These are phyloP conservation scores for Phytopythium montanum DNA, from an alignment of 352 stramenopile genomes.

Conservation along the genomic window DNA sequence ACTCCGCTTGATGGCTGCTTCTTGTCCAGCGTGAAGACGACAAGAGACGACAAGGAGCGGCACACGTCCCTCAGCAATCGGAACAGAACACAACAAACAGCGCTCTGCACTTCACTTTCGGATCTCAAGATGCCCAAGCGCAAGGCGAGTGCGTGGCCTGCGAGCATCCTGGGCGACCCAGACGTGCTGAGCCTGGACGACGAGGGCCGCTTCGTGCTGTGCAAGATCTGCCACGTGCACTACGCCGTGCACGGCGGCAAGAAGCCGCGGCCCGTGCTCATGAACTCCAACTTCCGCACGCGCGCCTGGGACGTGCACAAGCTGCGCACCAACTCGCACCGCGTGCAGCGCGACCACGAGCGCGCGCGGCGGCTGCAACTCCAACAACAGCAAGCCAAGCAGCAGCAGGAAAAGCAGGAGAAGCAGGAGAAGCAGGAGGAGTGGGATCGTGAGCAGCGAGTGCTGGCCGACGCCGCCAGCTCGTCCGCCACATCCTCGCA, in stretches of 20 bases:
- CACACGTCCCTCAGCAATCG: not conserved
- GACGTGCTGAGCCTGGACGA: conserved; percentile 80
- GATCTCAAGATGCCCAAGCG: conserved; percentile 83
- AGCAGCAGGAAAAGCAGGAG: not conserved
- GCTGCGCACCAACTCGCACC: conserved; percentile 75
- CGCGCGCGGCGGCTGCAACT: conserved; percentile 21
- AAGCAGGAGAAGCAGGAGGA: conserved; percentile 5
- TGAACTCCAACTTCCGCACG: conserved; percentile 81
- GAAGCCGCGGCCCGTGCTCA: conserved; percentile 77
- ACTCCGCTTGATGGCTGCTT: too few species aligned
- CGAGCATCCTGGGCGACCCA: conserved; percentile 58
- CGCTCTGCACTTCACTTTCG: too few species aligned
- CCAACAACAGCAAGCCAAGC: conserved; percentile 15
- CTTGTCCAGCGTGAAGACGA: too few species aligned
- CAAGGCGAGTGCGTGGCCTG: conserved; percentile 73
- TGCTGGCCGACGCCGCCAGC: too few species aligned
- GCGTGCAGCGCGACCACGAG: conserved; percentile 61
- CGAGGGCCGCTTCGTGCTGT: conserved; percentile 73
- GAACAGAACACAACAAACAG: conserved; percentile 12
- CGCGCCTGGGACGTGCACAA: conserved; percentile 82
- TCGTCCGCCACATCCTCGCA: conserved; percentile 9
- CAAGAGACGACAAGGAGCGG: not conserved
- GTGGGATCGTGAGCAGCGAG: conserved; percentile 1
- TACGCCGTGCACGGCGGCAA: conserved; percentile 79
- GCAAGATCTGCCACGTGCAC: conserved; percentile 80